Conservation (phyloP, 2,329 filamentous ascomycete species). For the Aspergillus puulaauensis region DNA sequence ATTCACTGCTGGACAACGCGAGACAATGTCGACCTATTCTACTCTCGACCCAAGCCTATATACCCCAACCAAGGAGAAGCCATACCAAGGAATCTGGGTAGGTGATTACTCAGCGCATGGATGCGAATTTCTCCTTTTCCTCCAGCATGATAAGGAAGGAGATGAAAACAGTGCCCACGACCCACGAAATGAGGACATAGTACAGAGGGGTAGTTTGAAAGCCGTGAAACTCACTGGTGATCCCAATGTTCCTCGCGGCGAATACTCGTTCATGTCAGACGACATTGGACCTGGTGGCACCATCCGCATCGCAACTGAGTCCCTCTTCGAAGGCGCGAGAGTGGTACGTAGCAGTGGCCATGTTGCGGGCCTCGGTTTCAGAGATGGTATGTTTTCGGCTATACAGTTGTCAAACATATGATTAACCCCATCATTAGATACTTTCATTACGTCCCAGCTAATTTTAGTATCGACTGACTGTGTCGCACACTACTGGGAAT, state of each 20-base stretch:
- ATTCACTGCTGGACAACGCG: constrained; percentile 29
- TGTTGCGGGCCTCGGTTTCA: constrained; percentile 71
- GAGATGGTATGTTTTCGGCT: constrained; percentile 54
- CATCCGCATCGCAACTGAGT: constrained; percentile 63
- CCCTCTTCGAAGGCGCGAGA: constrained; percentile 70
- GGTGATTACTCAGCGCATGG: constrained; percentile 88
- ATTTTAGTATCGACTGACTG: constrained; percentile 75
- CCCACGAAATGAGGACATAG: constrained; percentile 39
- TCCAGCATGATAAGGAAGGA: constrained; percentile 62
- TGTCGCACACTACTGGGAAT: constrained; percentile 79
- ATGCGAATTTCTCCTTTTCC: constrained; percentile 80
- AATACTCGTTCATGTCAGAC: constrained; percentile 76
- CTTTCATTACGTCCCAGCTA: constrained; percentile 71
- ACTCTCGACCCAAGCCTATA: constrained; percentile 75
- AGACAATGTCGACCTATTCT: constrained; percentile 62
- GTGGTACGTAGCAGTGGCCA: constrained; percentile 75
- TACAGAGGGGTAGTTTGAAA: constrained; percentile 68
- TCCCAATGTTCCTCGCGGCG: constrained; percentile 81
- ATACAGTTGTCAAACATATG: not conserved
- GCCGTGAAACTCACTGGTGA: constrained; percentile 93
- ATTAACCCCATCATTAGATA: constrained; percentile 21
- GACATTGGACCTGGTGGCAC: constrained; percentile 70
- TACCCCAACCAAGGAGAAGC: constrained; percentile 74
- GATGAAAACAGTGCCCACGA: constrained; percentile 44
- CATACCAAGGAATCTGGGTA: constrained; percentile 88